phyloP scores from a whole-genome alignment of 164 flowering plant species.

The Nymphaea thermarum region DNA sequence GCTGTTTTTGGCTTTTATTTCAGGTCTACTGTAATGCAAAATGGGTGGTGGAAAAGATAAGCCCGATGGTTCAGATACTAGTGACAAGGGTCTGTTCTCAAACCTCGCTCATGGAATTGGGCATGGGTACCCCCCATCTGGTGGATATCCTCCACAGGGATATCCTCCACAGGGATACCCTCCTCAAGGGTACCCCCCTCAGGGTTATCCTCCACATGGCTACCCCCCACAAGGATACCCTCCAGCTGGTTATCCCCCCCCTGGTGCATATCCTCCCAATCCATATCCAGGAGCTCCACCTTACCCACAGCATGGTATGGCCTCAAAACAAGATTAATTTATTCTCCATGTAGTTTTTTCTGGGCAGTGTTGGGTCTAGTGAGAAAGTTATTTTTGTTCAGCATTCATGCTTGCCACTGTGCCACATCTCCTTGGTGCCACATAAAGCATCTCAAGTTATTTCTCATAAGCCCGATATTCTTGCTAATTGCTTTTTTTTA shows the following conservation, averaged over 20 bases:
- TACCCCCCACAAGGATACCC: slow-evolving; percentile 13
- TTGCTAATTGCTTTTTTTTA: too few species aligned
- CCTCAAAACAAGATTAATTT: too few species aligned
- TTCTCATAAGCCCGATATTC: too few species aligned
- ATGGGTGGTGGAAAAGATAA: neutral
- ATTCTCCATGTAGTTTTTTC: too few species aligned
- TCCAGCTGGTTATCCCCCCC: slow-evolving; percentile 23
- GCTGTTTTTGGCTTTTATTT: too few species aligned
- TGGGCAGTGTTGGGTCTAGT: too few species aligned
- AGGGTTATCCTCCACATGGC: slow-evolving; percentile 25
- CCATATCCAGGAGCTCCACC: neutral
- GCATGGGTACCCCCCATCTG: slow-evolving; percentile 16
- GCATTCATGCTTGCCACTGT: too few species aligned
- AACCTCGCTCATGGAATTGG: slow-evolving; percentile 22
- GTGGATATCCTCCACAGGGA: slow-evolving; percentile 28
- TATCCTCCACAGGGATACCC: slow-evolving; percentile 17
- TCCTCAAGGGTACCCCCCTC: slow-evolving; percentile 31
- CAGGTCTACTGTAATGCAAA: neutral
- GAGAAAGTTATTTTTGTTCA: too few species aligned
- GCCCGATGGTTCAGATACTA: slow-evolving; percentile 3
- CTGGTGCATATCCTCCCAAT: too few species aligned
- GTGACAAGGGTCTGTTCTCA: slow-evolving; percentile 39
- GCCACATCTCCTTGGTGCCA: too few species aligned
- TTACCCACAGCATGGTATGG: neutral
- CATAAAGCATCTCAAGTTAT: too few species aligned